Evolutionary conservation across 441 rosid species (phyloP).

Genomic region (Bocquillonia castaneifolia): DNA sequence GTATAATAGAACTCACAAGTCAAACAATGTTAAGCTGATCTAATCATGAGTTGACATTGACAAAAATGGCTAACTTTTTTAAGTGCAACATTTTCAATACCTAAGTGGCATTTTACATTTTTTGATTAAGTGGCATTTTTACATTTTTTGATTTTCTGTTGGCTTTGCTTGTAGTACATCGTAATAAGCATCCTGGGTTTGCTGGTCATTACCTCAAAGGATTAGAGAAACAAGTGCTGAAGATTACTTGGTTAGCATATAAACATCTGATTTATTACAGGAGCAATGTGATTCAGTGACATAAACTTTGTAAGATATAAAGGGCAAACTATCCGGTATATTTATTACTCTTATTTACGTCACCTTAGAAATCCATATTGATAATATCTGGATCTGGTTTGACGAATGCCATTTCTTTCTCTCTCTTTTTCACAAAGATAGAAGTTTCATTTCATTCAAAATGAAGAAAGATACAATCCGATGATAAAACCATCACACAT

Average conservation of each 20-base stretch:
- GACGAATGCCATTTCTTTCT: no score
- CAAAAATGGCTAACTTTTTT: background rate
- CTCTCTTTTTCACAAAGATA: no score
- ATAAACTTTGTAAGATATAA: background rate
- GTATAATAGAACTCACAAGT: background rate
- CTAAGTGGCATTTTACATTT: background rate
- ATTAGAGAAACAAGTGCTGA: conserved; percentile 17
- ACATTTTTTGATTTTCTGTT: background rate
- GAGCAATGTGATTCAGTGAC: background rate
- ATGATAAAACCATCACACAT: no score
- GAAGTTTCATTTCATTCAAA: no score
- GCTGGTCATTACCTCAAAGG: conserved; percentile 46
- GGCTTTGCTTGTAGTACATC: conserved; percentile 37
- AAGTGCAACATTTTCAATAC: background rate
- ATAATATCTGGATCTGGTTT: no score
- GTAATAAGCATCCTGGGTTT: conserved; percentile 40
- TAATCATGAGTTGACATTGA: no score
- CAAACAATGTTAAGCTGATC: no score
- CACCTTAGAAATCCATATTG: no score
- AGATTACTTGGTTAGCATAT: background rate
- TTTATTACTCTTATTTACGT: no score
- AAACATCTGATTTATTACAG: background rate
- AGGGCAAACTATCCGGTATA: background rate
- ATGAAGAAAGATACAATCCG: no score
- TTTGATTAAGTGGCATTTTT: background rate